Evolutionary conservation across 805 yeast species (phyloP).

Genomic region (Saturnispora bothae): DNA sequence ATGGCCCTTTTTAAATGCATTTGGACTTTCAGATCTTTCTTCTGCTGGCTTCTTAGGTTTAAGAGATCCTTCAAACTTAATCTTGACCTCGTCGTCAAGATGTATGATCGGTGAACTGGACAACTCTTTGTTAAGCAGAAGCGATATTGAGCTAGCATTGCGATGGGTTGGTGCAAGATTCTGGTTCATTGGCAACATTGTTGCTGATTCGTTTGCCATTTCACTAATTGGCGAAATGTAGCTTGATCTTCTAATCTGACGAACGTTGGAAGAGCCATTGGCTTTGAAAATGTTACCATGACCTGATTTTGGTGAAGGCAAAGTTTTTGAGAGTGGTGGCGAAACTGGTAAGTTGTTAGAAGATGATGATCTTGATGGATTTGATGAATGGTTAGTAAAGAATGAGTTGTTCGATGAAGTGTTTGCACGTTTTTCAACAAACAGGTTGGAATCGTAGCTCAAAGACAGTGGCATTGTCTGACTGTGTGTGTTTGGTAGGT

Average conservation of each 20-base stretch:
- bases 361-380: slow-evolving; percentile 3
- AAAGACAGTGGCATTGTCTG: too few relatives aligned
- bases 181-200: neutral
- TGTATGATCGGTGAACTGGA: neutral
- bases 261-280: neutral
- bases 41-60: neutral
- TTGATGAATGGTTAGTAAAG: slow-evolving; percentile 10
- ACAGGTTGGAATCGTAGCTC: slow-evolving; percentile 11
- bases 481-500: slow-evolving; percentile 5
- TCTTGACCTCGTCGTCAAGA: neutral
- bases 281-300: slow-evolving; percentile 5
- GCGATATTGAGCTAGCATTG: neutral
- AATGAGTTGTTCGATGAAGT: slow-evolving; percentile 8
- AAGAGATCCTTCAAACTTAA: neutral
- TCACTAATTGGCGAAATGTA: slow-evolving; percentile 22
- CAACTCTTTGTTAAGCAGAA: neutral
- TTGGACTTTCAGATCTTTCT: neutral
- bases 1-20: slow-evolving; percentile 2
- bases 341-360: neutral
- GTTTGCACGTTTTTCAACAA: slow-evolving; percentile 4
- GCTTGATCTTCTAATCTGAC: slow-evolving; percentile 13
- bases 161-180: neutral
- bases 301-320: slow-evolving; percentile 16
- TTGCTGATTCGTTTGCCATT: slow-evolving; percentile 10
- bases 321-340: neutral